These are phyloP conservation scores for Salix koriyanagi DNA, from an alignment of 345 rosid genomes.

Conservation along the genomic window DNA sequence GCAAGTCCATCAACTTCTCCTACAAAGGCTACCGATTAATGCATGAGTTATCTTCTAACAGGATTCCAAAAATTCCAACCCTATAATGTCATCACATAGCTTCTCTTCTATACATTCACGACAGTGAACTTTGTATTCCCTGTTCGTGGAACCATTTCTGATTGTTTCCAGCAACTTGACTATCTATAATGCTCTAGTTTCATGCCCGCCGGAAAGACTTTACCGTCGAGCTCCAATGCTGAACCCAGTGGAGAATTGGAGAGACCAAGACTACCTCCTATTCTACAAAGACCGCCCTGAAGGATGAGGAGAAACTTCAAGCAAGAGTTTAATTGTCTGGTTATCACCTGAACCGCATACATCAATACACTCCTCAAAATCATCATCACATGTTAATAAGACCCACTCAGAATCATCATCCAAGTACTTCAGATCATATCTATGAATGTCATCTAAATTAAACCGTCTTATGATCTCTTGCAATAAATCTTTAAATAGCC, in stretches of 20 bases:
- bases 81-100: not conserved
- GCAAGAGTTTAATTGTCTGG: conserved; percentile 58
- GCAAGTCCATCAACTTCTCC: conserved; percentile 4
- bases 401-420: conserved; percentile 98
- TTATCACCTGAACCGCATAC: conserved; percentile 46
- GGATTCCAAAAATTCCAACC: not conserved
- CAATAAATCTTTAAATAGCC: conserved; percentile 47
- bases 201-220: not conserved
- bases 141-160: not conserved
- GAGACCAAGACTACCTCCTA: conserved; percentile 28
- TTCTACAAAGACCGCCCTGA: conserved; percentile 38
- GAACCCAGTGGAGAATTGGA: not conserved
- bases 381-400: conserved; percentile 78
- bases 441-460: conserved; percentile 48
- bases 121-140: not conserved
- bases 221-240: too few species aligned
- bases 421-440: conserved; percentile 73
- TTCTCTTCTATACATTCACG: not conserved
- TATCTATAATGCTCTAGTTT: not conserved
- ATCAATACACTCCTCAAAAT: conserved; percentile 77
- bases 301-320: conserved; percentile 49
- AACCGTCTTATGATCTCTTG: conserved; percentile 69
- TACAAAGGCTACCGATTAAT: not conserved
- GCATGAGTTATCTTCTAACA: not conserved
- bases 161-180: too few species aligned